Evolutionary conservation across 129 eudicot species (phyloP), one percentile per base, ranked within the genome.

Genomic region (carrot (Daucus carota)): DNA sequence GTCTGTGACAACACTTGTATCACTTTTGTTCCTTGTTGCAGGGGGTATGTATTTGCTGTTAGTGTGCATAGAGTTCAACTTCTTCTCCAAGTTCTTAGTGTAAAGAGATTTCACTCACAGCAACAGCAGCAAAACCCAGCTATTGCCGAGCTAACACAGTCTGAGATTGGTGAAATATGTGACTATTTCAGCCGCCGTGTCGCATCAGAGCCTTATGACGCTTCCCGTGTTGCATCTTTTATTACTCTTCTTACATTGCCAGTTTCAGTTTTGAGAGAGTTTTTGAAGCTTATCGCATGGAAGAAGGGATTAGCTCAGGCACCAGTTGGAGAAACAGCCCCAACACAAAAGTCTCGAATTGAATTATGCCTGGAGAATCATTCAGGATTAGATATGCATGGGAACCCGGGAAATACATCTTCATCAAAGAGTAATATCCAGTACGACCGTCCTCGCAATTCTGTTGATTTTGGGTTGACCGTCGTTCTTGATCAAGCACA

Each of bases 121-220:
- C 94, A 90, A 70, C 98, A 87, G 63, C 96, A 91, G 84, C 86
- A 63, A 63, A 63, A 89, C 75, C 14, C 93, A 28, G 82, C 81
- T 60, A 44, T 80, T 31, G 85, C 92, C 60, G 99, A 94, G 75
- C 74, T 94, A 81, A 89, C 83, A 32, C 97, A 84, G 73, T 63
- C 96, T 45, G 99, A 94, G 89, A 91, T 94, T 65, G 79, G 89
- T 40, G 99, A 94, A 80, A 94, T 94, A 72, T 94, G 99, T 6
- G 99, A 94, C 81, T 94, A 94, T 80, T 94, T 94, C 74, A 91
- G 96, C 73, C 97, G 99, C n/a, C 96, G 99, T 57, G 97, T 94
- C 67, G 97, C 99, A 63, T 94, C 99, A 24, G 99, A 94, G 86
- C 99, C 99, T 1, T 94, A 94, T 31, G 99, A 94, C 80, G 99